phyloP scores from a whole-genome alignment of 108 stramenopile species.

The Thalassiosira profunda region DNA sequence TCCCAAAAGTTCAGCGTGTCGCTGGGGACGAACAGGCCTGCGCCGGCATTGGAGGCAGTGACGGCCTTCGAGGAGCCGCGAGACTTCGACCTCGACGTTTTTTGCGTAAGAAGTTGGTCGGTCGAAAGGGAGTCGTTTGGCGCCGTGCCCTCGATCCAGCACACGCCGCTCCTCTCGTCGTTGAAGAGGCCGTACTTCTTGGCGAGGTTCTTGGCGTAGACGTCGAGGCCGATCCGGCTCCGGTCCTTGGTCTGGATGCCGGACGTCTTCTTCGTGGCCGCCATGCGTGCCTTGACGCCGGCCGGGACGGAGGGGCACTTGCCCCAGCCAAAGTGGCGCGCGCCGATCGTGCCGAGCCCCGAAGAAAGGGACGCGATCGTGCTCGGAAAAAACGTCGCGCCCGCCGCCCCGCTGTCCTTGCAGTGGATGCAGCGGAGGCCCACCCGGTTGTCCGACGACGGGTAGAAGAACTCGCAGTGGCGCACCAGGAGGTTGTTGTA shows the following conservation, averaged over 20 bases:
- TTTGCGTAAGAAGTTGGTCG: not conserved
- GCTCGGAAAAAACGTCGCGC: slow-evolving; percentile 50
- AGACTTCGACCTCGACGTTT: no score
- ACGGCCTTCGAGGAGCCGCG: no score
- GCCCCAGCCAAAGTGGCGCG: slow-evolving; percentile 46
- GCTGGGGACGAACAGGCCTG: slow-evolving; percentile 28
- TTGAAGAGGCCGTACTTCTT: slow-evolving; percentile 33
- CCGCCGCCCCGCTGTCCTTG: slow-evolving; percentile 33
- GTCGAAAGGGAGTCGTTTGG: not conserved
- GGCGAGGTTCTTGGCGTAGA: slow-evolving; percentile 48
- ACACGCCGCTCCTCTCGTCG: slow-evolving; percentile 37
- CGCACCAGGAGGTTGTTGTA: slow-evolving; percentile 56
- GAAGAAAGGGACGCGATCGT: slow-evolving; percentile 49
- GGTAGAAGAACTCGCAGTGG: slow-evolving; percentile 51
- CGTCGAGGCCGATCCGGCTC: slow-evolving; percentile 49
- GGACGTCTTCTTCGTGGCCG: slow-evolving; percentile 45
- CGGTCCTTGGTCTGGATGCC: slow-evolving; percentile 34
- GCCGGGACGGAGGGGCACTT: slow-evolving; percentile 43
- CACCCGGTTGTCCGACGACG: slow-evolving; percentile 29
- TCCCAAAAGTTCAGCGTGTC: slow-evolving; percentile 55
- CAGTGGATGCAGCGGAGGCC: slow-evolving; percentile 56
- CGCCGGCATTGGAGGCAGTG: slow-evolving; percentile 35
- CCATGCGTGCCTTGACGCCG: slow-evolving; percentile 35
- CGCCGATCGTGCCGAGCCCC: slow-evolving; percentile 51
- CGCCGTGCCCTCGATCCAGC: slow-evolving; percentile 23